These are phyloP conservation scores for Dioscorea zingiberensis DNA, from an alignment of 106 monocot species.

Conservation along the genomic window DNA sequence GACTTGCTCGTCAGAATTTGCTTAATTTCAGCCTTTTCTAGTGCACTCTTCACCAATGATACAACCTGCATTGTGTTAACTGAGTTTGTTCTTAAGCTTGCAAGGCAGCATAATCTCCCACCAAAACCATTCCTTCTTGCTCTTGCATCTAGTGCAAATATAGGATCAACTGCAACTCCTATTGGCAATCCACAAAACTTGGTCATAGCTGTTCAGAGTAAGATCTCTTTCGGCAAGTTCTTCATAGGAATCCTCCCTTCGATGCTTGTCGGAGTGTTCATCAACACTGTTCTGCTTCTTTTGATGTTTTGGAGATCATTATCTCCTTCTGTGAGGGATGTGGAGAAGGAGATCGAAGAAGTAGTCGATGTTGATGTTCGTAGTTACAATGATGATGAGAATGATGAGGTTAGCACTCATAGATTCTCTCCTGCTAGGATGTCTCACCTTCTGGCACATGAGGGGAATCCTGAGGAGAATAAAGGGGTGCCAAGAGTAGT, in stretches of 20 bases:
- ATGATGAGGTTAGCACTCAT: conserved; percentile 46
- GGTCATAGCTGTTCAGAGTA: conserved; percentile 75
- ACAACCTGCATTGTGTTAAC: conserved; percentile 85
- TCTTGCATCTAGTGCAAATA: conserved; percentile 85
- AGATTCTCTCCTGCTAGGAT: conserved; percentile 63
- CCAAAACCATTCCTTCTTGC: conserved; percentile 80
- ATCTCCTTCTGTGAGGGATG: too few relatives aligned
- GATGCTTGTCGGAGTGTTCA: conserved; percentile 43
- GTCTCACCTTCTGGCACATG: conserved; percentile 29
- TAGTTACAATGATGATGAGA: conserved; percentile 1
- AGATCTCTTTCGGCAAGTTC: conserved; percentile 62
- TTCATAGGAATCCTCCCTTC: conserved; percentile 67
- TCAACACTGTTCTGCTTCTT: conserved; percentile 53
- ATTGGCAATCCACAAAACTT: conserved; percentile 94
- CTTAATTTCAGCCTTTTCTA: conserved; percentile 56
- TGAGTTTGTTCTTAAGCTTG: conserved; percentile 70
- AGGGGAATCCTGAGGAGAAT: neutral
- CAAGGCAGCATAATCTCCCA: conserved; percentile 72
- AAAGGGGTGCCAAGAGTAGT: conserved; percentile 4
- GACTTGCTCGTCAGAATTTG: conserved; percentile 72
- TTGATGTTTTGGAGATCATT: conserved; percentile 47
- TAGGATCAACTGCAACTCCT: conserved; percentile 74
- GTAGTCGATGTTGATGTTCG: too few relatives aligned
- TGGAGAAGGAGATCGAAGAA: conserved; percentile 31
- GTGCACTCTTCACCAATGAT: conserved; percentile 88